Conservation (phyloP, 108 stramenopile species). For the Hondaea fermentalgiana region DNA sequence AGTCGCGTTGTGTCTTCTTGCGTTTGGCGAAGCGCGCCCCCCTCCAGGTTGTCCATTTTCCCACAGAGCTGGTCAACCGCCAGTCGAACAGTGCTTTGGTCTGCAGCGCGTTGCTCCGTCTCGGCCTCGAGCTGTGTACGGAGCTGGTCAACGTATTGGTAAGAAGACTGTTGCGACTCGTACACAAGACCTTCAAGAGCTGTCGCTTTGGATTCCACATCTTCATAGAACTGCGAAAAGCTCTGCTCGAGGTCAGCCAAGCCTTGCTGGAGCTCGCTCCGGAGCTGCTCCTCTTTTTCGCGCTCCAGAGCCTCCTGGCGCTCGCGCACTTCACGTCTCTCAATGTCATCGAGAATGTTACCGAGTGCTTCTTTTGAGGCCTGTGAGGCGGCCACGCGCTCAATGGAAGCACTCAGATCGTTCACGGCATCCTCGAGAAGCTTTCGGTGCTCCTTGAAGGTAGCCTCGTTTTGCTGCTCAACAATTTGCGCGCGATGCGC, state of each 20-base stretch:
- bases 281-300: not conserved
- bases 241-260: not conserved
- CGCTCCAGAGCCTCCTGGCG: not conserved
- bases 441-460: not conserved
- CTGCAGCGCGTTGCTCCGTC: not conserved
- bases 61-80: not conserved
- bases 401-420: not conserved
- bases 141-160: not conserved
- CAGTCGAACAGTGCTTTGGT: not conserved
- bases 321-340: not conserved
- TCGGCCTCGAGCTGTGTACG: not conserved
- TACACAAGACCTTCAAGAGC: not conserved
- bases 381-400: not conserved
- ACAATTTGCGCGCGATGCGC: not conserved
- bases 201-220: not conserved
- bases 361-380: not conserved
- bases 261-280: not conserved
- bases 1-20: not conserved
- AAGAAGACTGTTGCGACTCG: not conserved
- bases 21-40: not conserved
- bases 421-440: not conserved
- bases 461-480: not conserved
- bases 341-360: not conserved
- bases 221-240: not conserved
- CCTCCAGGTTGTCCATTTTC: not conserved